phyloP scores from a whole-genome alignment of 305 asterid genomes.

The Fraxinus sp. region DNA sequence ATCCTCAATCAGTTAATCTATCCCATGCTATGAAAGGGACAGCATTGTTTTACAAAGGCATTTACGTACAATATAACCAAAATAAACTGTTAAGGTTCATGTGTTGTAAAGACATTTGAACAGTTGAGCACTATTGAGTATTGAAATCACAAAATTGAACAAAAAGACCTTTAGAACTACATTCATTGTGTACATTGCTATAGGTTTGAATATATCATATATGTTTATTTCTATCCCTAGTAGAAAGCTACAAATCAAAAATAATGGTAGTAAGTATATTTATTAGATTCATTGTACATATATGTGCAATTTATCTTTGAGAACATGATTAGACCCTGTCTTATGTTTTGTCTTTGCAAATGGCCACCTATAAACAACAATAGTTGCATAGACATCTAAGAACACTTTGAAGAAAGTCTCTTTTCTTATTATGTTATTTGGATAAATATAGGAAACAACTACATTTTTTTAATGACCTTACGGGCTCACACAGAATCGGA shows the following conservation, averaged over 20 bases:
- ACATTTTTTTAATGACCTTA: not conserved
- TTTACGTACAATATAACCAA: not conserved
- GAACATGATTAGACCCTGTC: not conserved
- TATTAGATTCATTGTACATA: not conserved
- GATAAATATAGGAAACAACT: not conserved
- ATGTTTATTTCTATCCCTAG: too few species aligned
- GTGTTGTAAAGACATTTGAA: not conserved
- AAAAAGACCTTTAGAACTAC: not conserved
- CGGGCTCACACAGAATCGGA: not conserved
- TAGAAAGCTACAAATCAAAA: too few species aligned
- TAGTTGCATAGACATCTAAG: not conserved
- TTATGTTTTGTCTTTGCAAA: not conserved
- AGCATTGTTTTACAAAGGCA: not conserved
- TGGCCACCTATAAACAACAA: not conserved
- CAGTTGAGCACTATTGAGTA: not conserved
- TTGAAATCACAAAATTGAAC: not conserved
- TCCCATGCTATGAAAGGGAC: not conserved
- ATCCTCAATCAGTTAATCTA: not conserved
- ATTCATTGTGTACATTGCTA: not conserved
- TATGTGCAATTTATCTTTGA: not conserved
- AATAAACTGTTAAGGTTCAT: not conserved
- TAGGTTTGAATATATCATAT: not conserved
- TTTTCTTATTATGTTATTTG: not conserved
- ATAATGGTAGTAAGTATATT: not conserved
- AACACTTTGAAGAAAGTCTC: not conserved